Conservation (phyloP, 2,329 filamentous ascomycete genomes). For the Xylaria sp. region DNA sequence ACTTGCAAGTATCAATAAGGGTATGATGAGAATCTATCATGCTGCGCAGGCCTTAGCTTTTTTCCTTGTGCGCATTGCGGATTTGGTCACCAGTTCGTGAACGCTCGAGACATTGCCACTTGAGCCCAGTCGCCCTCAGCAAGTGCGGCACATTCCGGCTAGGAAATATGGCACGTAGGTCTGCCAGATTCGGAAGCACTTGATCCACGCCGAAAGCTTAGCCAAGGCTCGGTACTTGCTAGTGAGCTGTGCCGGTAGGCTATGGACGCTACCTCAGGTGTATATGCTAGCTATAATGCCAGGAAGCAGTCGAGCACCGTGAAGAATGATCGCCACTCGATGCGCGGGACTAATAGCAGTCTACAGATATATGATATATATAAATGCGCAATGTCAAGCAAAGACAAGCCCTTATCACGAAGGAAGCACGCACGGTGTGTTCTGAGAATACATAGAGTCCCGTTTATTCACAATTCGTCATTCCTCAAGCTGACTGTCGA, state of each 20-base stretch:
- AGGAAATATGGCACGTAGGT: conserved; percentile 7
- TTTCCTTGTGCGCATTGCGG: conserved; percentile 1
- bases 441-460: neutral
- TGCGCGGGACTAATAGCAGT: neutral
- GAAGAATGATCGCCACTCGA: neutral
- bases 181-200: conserved; percentile 21
- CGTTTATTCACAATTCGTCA: neutral
- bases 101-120: conserved; percentile 2
- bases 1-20: neutral
- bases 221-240: conserved; percentile 22
- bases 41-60: neutral
- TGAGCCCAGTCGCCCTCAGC: conserved; percentile 5
- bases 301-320: neutral
- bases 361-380: neutral
- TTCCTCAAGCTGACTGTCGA: neutral
- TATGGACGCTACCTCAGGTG: conserved; percentile 1
- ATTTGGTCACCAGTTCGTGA: conserved; percentile 1
- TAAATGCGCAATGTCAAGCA: neutral
- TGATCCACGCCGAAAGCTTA: conserved; percentile 22
- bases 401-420: neutral
- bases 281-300: conserved; percentile 3
- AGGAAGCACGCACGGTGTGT: neutral
- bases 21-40: neutral
- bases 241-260: conserved; percentile 3
- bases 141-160: conserved; percentile 5